A percentile compares a stretch with the other conserved stretches of the same genome.
phyloP scores from a whole-genome alignment of 2,329 filamentous ascomycete species.

The Escovopsis sp. region DNA sequence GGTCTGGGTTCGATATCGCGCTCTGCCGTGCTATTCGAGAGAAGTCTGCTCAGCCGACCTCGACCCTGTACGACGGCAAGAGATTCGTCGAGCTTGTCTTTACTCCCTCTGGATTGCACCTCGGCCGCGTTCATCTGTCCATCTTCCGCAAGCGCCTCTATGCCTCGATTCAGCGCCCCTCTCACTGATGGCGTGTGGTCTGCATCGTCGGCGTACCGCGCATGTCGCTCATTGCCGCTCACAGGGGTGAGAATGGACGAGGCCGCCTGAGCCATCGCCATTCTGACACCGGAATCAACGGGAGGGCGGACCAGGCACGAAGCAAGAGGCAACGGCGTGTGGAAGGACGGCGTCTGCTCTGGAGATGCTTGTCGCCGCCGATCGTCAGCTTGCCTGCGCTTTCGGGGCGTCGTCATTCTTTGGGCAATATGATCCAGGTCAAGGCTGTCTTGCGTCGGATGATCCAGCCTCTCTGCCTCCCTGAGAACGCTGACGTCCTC shows the following conservation, averaged over 20 bases:
- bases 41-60: constrained; percentile 17
- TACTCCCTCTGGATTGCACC: constrained; percentile 3
- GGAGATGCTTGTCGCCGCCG: constrained; percentile 1
- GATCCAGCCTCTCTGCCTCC: constrained; percentile 8
- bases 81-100: constrained; percentile 1
- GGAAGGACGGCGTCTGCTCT: constrained; percentile 3
- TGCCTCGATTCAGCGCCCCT: constrained; percentile 18
- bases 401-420: constrained; percentile 20
- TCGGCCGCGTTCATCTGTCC: constrained; percentile 16
- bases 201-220: constrained; percentile 11
- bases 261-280: constrained; percentile 6
- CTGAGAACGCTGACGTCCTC: constrained; percentile 16
- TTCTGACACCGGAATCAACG: constrained; percentile 1
- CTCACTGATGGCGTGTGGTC: constrained; percentile 6
- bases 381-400: constrained; percentile 15
- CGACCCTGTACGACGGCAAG: constrained; percentile 9
- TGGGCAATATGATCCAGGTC: constrained; percentile 31
- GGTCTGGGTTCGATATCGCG: neutral
- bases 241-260: constrained; percentile 22
- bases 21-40: no score
- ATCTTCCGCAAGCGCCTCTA: constrained; percentile 33
- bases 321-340: constrained; percentile 9
- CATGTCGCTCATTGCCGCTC: constrained; percentile 17
- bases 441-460: constrained; percentile 38
- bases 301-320: constrained; percentile 7